Conservation (phyloP, 345 rosid species). For the Heritiera littoralis region DNA sequence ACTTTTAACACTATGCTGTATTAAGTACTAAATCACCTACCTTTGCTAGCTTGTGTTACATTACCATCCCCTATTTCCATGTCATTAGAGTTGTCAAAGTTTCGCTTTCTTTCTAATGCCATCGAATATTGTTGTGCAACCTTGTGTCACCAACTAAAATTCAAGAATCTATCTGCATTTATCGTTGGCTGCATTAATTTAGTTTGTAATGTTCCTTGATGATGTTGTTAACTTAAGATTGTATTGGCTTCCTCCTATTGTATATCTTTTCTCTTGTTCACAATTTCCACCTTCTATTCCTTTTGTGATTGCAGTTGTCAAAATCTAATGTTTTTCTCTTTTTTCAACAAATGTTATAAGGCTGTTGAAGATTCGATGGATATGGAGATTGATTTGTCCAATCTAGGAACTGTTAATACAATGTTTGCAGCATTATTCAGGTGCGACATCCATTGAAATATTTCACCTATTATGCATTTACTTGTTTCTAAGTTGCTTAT, state of each 20-base stretch:
- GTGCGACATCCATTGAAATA: conserved; percentile 34
- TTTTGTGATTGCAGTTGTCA: background rate
- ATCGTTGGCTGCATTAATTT: background rate
- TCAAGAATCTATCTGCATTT: background rate
- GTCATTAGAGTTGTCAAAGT: background rate
- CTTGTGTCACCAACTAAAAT: background rate
- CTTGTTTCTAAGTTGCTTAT: conserved; percentile 22
- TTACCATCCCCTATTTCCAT: background rate
- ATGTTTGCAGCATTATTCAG: conserved; percentile 99
- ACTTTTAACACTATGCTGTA: background rate
- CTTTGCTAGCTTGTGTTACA: background rate
- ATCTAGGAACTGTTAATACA: conserved; percentile 95
- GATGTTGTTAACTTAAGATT: background rate
- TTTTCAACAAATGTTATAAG: conserved; percentile 41
- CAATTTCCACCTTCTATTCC: background rate
- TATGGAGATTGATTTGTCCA: conserved; percentile 97
- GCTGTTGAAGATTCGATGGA: conserved; percentile 93
- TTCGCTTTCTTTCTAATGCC: background rate
- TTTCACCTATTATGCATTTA: conserved; percentile 8
- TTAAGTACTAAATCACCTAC: background rate
- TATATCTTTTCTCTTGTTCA: conserved; percentile 10
- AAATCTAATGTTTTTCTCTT: conserved; percentile 6
- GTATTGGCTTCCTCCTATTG: background rate
- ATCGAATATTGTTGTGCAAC: background rate
- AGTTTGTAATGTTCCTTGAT: conserved; percentile 1